A percentile compares a stretch with the other conserved stretches of the same genome.
Conservation (phyloP, 225 moss, liverwort and hornwort species). For the Ulota crispa region DNA sequence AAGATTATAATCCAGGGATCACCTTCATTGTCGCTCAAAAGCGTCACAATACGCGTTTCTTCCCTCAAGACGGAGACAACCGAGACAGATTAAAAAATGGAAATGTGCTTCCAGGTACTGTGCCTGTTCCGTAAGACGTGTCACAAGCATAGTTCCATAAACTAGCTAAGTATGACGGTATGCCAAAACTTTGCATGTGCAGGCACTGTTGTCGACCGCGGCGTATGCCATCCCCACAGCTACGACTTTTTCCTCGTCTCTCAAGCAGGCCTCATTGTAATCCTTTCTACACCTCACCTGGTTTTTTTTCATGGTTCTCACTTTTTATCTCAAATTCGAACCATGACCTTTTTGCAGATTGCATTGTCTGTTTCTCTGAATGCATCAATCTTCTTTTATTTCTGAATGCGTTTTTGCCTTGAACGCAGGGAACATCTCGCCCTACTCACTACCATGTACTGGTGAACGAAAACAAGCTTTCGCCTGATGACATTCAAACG, state of each 20-base stretch:
- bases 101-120: slow-evolving; percentile 70
- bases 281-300: neutral
- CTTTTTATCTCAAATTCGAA: neutral
- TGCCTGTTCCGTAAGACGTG: too few relatives aligned
- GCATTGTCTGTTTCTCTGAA: neutral
- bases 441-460: slow-evolving; percentile 84
- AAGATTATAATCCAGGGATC: slow-evolving; percentile 59
- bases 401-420: slow-evolving; percentile 30
- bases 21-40: slow-evolving; percentile 81
- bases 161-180: neutral
- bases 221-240: slow-evolving; percentile 70
- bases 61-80: slow-evolving; percentile 33
- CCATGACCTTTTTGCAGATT: neutral
- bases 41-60: slow-evolving; percentile 85
- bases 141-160: neutral
- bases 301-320: neutral
- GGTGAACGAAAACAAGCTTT: slow-evolving; percentile 70
- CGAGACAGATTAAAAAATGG: slow-evolving; percentile 33
- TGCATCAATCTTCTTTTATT: neutral
- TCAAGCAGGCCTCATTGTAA: slow-evolving; percentile 71
- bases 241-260: slow-evolving; percentile 79
- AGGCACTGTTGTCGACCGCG: slow-evolving; percentile 74
- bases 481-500: slow-evolving; percentile 61
- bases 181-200: slow-evolving; percentile 1
- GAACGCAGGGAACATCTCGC: slow-evolving; percentile 63